Conservation (phyloP, 352 stramenopile genomes). For the Phytophthora ramorum region DNA sequence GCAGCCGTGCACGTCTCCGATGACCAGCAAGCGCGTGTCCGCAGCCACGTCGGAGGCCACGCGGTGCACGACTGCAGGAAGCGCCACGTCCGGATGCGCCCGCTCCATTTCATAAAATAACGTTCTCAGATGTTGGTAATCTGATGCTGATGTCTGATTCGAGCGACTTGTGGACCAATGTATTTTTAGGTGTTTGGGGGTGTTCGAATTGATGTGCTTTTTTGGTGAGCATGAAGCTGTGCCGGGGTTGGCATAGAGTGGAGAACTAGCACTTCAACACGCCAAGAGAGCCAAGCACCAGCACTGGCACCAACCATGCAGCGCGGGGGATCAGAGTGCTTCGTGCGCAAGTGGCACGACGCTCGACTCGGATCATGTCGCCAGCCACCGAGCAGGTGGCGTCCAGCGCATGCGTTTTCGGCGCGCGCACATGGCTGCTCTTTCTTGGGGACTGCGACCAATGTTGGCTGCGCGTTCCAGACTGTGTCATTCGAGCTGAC, state of each 20-base stretch:
- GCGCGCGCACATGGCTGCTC: constrained; percentile 21
- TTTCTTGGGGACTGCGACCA: background rate
- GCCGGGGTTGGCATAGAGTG: background rate
- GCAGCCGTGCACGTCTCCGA: constrained; percentile 94
- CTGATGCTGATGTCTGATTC: too few relatives aligned
- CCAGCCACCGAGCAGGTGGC: constrained; percentile 10
- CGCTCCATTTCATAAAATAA: constrained; percentile 23
- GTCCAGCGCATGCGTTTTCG: constrained; percentile 13
- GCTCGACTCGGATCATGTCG: background rate
- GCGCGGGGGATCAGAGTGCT: constrained; percentile 14
- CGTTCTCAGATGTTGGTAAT: background rate
- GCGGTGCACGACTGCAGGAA: constrained; percentile 55
- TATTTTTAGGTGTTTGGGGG: too few relatives aligned
- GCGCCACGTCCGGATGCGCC: constrained; percentile 55
- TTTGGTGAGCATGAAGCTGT: background rate
- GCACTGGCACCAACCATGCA: too few relatives aligned
- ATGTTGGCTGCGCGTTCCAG: background rate
- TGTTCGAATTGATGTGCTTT: background rate
- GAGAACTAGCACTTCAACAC: background rate
- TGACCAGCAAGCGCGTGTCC: constrained; percentile 71
- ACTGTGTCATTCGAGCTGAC: background rate
- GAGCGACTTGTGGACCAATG: too few relatives aligned
- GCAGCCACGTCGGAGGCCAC: constrained; percentile 40
- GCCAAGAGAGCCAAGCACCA: background rate
- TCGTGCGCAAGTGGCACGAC: background rate